phyloP scores from a whole-genome alignment of 2,329 filamentous ascomycete species.

The Amphichorda felina region DNA sequence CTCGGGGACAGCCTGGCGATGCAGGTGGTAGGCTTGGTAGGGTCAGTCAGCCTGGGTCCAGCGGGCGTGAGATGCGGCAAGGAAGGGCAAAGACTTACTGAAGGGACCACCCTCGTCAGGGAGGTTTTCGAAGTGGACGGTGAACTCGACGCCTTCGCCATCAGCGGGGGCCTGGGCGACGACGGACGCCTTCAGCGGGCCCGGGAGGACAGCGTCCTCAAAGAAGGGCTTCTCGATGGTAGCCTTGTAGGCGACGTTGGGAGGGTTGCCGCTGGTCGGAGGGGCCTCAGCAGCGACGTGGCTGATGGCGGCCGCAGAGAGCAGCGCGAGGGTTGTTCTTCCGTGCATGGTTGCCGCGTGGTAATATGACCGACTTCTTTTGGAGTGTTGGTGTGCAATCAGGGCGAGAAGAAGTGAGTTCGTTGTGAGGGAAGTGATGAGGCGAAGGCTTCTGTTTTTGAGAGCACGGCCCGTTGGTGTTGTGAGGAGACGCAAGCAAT shows the following conservation, averaged over 20 bases:
- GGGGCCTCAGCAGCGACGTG: constrained; percentile 29
- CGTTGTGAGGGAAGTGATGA: no score
- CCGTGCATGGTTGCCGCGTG: constrained; percentile 3
- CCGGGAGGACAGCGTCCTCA: constrained; percentile 29
- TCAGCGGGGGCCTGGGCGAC: constrained; percentile 29
- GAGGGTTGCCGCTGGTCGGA: constrained; percentile 42
- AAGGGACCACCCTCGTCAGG: constrained; percentile 47
- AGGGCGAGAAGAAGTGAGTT: no score
- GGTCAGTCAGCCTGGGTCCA: no score
- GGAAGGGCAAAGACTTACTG: constrained; percentile 28
- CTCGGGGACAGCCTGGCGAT: constrained; percentile 48
- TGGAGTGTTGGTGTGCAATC: not conserved
- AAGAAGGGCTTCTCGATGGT: constrained; percentile 39
- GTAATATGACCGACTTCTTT: not conserved
- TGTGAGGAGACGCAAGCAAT: no score
- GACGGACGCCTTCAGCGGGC: constrained; percentile 43
- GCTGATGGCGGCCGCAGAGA: constrained; percentile 9
- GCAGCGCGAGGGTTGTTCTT: constrained; percentile 8
- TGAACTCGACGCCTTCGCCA: constrained; percentile 43
- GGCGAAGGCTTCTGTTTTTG: no score
- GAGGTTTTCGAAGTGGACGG: constrained; percentile 44
- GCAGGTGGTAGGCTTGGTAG: constrained; percentile 57
- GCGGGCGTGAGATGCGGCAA: not conserved
- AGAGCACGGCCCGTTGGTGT: no score
- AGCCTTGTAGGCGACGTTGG: constrained; percentile 40